phyloP scores from a whole-genome alignment of 495 filamentous ascomycete genomes.

The Penicillium pulvis region DNA sequence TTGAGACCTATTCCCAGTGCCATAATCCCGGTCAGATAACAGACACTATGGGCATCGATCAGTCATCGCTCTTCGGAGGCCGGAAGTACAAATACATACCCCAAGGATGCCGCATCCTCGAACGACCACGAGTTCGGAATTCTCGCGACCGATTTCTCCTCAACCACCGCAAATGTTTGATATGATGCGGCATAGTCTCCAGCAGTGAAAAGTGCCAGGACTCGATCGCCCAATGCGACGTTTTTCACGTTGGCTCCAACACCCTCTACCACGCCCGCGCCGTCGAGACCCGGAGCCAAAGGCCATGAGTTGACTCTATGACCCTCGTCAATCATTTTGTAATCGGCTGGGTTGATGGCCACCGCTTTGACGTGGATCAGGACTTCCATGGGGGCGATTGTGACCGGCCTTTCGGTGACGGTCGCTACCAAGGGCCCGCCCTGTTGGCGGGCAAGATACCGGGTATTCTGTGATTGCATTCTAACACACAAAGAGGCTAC shows the following conservation, averaged over 20 bases:
- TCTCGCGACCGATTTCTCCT: constrained; percentile 33
- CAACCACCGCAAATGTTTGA: constrained; percentile 39
- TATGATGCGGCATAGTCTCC: constrained; percentile 34
- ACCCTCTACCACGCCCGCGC: constrained; percentile 38
- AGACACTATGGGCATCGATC: constrained; percentile 25
- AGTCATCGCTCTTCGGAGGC: neutral
- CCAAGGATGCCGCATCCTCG: constrained; percentile 40
- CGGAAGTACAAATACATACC: constrained; percentile 24
- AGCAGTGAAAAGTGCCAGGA: constrained; percentile 27
- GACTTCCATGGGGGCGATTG: constrained; percentile 23
- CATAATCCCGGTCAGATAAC: constrained; percentile 42
- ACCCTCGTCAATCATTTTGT: constrained; percentile 36
- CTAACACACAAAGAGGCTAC: too few species aligned
- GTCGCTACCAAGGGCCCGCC: too few species aligned
- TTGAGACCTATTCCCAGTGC: constrained; percentile 29
- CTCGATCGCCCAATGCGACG: constrained; percentile 41
- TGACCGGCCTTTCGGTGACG: too few species aligned
- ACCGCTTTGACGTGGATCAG: constrained; percentile 37
- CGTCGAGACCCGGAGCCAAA: constrained; percentile 40
- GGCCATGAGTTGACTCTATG: constrained; percentile 35
- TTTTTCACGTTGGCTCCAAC: constrained; percentile 29
- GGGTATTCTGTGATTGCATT: too few species aligned
- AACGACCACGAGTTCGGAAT: constrained; percentile 35
- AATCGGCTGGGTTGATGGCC: constrained; percentile 41
- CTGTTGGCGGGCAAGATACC: too few species aligned